These are phyloP conservation scores for Scheffersomyces lignosus DNA, from an alignment of 805 yeast genomes.

Conservation along the genomic window DNA sequence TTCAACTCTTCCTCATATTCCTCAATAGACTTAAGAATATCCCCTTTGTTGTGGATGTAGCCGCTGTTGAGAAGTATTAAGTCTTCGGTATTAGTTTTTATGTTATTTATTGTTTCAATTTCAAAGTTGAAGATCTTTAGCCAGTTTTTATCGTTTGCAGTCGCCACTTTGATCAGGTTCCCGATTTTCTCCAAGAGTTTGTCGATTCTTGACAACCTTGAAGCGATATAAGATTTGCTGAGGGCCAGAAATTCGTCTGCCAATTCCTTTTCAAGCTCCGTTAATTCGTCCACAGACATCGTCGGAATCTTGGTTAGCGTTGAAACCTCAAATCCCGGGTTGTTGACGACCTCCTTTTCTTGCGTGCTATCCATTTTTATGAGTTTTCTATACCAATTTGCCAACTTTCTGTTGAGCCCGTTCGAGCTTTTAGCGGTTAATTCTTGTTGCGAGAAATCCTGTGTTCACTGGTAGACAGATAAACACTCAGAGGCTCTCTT, in stretches of 20 bases:
- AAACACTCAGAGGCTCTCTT: no score
- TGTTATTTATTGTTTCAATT: conserved; percentile 31
- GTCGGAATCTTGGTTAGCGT: conserved; percentile 1
- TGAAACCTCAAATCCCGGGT: no score
- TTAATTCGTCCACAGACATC: conserved; percentile 2
- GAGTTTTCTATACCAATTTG: no score
- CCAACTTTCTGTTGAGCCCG: no score
- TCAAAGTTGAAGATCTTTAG: conserved; percentile 31
- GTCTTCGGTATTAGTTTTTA: conserved; percentile 34
- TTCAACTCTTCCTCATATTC: conserved; percentile 34
- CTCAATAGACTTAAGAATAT: conserved; percentile 15
- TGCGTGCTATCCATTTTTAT: no score
- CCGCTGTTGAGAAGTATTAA: conserved; percentile 14
- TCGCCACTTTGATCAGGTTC: conserved; percentile 22
- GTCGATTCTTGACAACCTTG: conserved; percentile 30
- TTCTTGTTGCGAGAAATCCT: no score
- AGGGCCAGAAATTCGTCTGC: conserved; percentile 24
- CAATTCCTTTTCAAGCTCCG: conserved; percentile 9
- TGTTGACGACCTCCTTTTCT: no score
- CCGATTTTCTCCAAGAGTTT: conserved; percentile 23
- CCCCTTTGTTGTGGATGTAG: conserved; percentile 10
- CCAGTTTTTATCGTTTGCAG: conserved; percentile 34
- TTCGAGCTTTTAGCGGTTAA: no score
- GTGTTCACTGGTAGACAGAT: no score
- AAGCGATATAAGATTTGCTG: conserved; percentile 23